Base-by-base conservation (phyloP, 441 rosid species). In the Codiaeum variegatum region DNA sequence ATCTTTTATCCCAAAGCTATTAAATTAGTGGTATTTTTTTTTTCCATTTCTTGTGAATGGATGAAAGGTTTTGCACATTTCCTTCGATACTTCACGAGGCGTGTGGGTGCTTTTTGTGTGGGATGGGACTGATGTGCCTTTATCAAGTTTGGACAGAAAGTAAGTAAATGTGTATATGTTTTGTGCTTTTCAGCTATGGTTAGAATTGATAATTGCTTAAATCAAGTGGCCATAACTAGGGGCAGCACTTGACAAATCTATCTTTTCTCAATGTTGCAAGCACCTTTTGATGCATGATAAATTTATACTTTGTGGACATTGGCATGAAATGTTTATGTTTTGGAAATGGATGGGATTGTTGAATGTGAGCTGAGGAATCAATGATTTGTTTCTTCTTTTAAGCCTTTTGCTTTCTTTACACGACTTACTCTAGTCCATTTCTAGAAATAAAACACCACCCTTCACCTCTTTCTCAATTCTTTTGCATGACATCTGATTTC, bases 111-210 rank as follows among this genome's bases (percentile, higher is more conserved):
- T 78, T 28, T 67, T 60, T 62, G 70, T 74, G 12, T 78, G 78
- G 76, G 78, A 78, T 78, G 78, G 81, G 36, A 54, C n/a, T 15
- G 76, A 78, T 67, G 54, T 36, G 19, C 76, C 81, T 36, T 75
- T 72, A n/a, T 67, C 67, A 52, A 52, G 66, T 26, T 42, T 74
- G 44, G 12, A 61, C 24, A 38, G 66, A 59, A 74, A 54, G 81
- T 72, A 70, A 59, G 75, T 36, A 29, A 18, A 12, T 24, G 38
- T 18, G 46, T 4, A 7, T 16, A 18, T 8, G 6, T 66, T 62
- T 4, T 19, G 19, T 23, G 18, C 18, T 62, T 54, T 60, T 67
- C 21, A 3, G 28, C 10, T n/a, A 19, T 34, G 9, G 2, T 15
- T 12, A 23, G 7, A 16, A 32, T 4, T 18, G n/a, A 6, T 4